Percentiles rank a stretch among this genome's conserved stretches.
Conservation (phyloP, 768 basidiomycete genomes). For the Tricholoma sp. region DNA sequence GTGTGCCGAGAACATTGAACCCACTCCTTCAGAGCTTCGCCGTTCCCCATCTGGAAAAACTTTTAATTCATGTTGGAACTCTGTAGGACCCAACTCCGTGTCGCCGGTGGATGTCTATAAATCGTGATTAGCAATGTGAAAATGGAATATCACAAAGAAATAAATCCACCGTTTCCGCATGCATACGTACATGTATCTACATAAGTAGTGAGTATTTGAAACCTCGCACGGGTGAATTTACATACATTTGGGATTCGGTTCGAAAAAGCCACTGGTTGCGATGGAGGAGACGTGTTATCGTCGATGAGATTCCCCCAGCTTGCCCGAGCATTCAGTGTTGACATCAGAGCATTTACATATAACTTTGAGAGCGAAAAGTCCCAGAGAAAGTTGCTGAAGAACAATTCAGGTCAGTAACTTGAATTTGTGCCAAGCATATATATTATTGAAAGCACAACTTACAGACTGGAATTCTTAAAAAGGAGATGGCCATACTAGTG, state of each 20-base stretch:
- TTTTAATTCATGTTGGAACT: too few species aligned
- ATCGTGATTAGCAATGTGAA: too few species aligned
- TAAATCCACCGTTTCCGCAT: background rate
- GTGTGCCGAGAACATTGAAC: too few species aligned
- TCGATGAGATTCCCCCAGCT: background rate
- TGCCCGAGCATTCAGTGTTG: background rate
- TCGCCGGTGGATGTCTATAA: slow-evolving; percentile 1
- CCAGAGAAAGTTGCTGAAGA: slow-evolving; percentile 20
- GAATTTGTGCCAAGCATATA: background rate
- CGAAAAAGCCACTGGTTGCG: too few species aligned
- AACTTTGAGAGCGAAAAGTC: slow-evolving; percentile 23
- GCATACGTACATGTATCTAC: background rate
- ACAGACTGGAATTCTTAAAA: slow-evolving; percentile 19
- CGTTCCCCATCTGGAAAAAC: too few species aligned
- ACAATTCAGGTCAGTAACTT: background rate
- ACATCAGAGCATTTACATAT: slow-evolving; percentile 18
- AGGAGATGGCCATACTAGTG: background rate
- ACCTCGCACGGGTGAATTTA: background rate
- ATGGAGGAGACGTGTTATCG: background rate
- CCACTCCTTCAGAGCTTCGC: too few species aligned
- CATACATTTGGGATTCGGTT: background rate
- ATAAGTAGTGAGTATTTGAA: background rate
- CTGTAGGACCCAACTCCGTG: background rate
- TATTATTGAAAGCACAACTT: background rate
- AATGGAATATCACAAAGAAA: background rate